phyloP scores from a whole-genome alignment of 2,329 filamentous ascomycete species.

The Venturiaceae sp. region DNA sequence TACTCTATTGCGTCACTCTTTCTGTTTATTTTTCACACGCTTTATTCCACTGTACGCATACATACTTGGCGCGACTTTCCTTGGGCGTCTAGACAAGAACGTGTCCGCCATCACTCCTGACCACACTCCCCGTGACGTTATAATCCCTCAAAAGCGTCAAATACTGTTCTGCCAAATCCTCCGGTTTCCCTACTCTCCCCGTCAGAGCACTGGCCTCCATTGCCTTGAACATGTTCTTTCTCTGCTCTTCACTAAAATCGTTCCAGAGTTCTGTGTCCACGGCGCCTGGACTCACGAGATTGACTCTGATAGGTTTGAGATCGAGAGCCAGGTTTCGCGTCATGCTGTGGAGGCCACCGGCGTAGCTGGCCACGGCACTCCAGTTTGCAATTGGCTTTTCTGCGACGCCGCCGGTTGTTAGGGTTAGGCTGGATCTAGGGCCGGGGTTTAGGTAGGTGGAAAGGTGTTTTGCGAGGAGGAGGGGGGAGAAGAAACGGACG shows the following conservation, averaged over 20 bases:
- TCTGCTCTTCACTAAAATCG: slow-evolving; percentile 10
- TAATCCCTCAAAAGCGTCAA: slow-evolving; percentile 5
- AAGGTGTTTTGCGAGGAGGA: slow-evolving; percentile 45
- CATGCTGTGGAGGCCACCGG: slow-evolving; percentile 43
- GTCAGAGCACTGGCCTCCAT: slow-evolving; percentile 17
- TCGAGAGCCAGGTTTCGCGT: slow-evolving; percentile 50
- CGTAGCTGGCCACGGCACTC: slow-evolving; percentile 38
- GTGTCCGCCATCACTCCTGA: not conserved
- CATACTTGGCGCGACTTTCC: no score
- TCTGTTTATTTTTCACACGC: no score
- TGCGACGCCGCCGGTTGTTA: slow-evolving; percentile 45
- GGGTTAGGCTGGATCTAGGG: slow-evolving; percentile 30
- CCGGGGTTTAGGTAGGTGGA: slow-evolving; percentile 20
- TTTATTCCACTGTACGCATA: no score
- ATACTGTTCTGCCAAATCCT: slow-evolving; percentile 19
- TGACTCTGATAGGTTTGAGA: slow-evolving; percentile 53
- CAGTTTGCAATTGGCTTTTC: slow-evolving; percentile 44
- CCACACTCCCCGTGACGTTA: slow-evolving; percentile 4
- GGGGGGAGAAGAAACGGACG: slow-evolving; percentile 40
- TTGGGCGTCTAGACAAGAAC: not conserved
- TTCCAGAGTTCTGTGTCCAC: slow-evolving; percentile 35
- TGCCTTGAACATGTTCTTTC: slow-evolving; percentile 14
- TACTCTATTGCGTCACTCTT: no score
- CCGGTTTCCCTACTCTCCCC: slow-evolving; percentile 17
- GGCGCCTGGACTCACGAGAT: slow-evolving; percentile 48